Percentiles rank a stretch among this genome's conserved stretches.
phyloP scores from a whole-genome alignment of 768 basidiomycete genomes.

The Hydnum rufescens region DNA sequence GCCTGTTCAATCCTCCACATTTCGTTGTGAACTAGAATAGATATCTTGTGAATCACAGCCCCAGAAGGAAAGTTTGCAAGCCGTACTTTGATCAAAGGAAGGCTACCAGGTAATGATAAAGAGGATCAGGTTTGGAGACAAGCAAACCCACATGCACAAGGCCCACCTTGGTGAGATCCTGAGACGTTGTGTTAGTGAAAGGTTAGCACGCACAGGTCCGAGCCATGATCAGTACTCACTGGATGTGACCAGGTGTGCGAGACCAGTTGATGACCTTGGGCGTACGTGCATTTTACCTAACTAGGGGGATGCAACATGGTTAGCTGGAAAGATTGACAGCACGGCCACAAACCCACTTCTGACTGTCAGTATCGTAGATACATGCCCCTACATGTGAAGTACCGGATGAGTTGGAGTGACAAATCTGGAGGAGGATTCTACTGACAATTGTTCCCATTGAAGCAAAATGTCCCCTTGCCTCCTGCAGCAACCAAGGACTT shows the following conservation, averaged over 20 bases:
- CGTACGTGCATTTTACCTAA: neutral
- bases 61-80: neutral
- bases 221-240: neutral
- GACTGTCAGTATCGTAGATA: conserved; percentile 10
- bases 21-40: conserved; percentile 3
- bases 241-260: conserved; percentile 7
- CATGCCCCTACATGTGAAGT: conserved; percentile 4
- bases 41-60: neutral
- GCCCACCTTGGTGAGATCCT: neutral
- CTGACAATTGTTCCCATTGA: conserved; percentile 2
- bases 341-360: conserved; percentile 2
- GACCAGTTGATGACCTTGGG: conserved; percentile 5
- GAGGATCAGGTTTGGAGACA: too few relatives aligned
- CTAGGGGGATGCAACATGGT: neutral
- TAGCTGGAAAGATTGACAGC: neutral
- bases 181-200: neutral
- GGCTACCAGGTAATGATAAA: neutral
- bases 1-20: conserved; percentile 3
- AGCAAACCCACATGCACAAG: neutral
- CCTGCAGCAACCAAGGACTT: neutral
- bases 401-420: neutral
- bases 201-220: neutral
- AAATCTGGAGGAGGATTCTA: neutral
- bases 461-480: conserved; percentile 11
- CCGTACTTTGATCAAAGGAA: neutral